A percentile compares a stretch with the other conserved stretches of the same genome.
These are phyloP conservation scores for Calamus simplicifolius DNA, from an alignment of 176 grass and related monocot species.

Conservation along the genomic window DNA sequence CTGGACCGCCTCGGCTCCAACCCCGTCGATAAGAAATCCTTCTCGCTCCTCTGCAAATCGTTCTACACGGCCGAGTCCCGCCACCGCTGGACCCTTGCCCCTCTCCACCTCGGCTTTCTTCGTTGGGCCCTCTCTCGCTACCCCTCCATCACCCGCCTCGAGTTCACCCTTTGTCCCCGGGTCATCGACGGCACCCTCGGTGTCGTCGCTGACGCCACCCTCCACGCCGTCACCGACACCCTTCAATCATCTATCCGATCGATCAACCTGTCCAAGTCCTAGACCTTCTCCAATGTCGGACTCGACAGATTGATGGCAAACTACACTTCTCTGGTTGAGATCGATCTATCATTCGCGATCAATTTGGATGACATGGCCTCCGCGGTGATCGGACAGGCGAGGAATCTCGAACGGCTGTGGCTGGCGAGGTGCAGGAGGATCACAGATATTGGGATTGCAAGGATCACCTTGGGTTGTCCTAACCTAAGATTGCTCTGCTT, in stretches of 20 bases:
- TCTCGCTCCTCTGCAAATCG: constrained; percentile 57
- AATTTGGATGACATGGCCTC: constrained; percentile 42
- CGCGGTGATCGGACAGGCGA: constrained; percentile 30
- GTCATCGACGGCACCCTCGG: constrained; percentile 31
- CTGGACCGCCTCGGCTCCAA: constrained; percentile 46
- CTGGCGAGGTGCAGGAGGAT: constrained; percentile 55
- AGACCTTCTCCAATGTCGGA: constrained; percentile 37
- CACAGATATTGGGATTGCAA: constrained; percentile 72
- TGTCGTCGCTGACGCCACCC: no score
- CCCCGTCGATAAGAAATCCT: constrained; percentile 58
- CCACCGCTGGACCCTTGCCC: constrained; percentile 56
- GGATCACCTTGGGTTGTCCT: constrained; percentile 61
- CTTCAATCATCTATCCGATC: constrained; percentile 14
- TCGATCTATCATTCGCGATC: constrained; percentile 67
- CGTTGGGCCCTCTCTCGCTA: constrained; percentile 43
- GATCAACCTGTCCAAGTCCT: constrained; percentile 63
- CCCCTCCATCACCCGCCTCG: constrained; percentile 25
- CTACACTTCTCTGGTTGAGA: constrained; percentile 34
- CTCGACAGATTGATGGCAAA: constrained; percentile 32
- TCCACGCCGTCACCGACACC: constrained; percentile 5
- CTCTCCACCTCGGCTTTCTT: constrained; percentile 49
- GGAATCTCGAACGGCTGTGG: constrained; percentile 24
- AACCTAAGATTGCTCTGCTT: constrained; percentile 58
- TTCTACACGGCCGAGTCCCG: constrained; percentile 61
- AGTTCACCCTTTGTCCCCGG: constrained; percentile 66